Evolutionary conservation across 169 alveolate genomes (phyloP), one percentile per base, ranked within the genome.

Genomic region (Plasmodium falciparum): DNA sequence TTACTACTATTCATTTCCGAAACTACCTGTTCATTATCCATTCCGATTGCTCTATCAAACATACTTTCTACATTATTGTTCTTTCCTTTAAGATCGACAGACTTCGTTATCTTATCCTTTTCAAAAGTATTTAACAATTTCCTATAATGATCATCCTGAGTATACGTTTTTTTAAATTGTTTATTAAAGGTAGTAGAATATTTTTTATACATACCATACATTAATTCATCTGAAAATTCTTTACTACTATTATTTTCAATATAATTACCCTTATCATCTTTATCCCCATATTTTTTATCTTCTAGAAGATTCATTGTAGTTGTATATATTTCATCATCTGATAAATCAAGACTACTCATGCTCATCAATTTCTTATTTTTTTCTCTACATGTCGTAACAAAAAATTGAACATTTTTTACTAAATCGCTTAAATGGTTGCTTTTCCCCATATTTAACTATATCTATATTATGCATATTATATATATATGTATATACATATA

Each of bases 351-450:
- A 24, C 89, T 78, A 7, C 71, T 78, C 62, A 78, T 15, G 47
- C 72, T 65, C 33, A 78, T 69, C 54, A 78, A 45, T 66, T 78
- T 78, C 59, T 78, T 63, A 58, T 78, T 78, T 66, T 78, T 63
- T 50, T 78, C 89, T 22, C 80, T 78, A 39, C 89, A 78, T 78
- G 65, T 78, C 29, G 54, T 78, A 22, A 78, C 89, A 70, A 78
- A 78, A 50, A 78, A 78, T 71, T 78, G 69, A 39, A 78, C 89
- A 45, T 66, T 78, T 24, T 78, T 78, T 13, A 78, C 89, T 78
- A 78, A 61, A 65, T 24, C 47, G 43, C 39, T 78, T 78, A 78
- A 71, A 45, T 78, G 65, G 12, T 59, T 78, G 58, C 72, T 17
- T 59, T 78, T 78, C 49, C 69, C 70, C 89, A 78, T 78, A 50